Conservation (phyloP, 2,329 filamentous ascomycete genomes). For the Rutstroemia sp. region DNA sequence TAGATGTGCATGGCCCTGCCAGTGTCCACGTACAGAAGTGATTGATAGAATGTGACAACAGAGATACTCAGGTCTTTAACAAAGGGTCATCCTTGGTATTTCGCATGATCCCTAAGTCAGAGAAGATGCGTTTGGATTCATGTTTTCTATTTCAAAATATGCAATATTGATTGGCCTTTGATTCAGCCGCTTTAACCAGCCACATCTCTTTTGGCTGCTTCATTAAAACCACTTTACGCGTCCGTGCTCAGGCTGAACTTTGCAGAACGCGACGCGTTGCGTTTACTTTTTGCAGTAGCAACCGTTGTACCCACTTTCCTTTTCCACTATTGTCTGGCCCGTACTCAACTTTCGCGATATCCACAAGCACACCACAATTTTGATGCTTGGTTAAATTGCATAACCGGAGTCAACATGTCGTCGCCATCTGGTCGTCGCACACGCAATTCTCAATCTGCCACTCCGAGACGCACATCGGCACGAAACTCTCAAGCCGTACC, state of each 20-base stretch:
- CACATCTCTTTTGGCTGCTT: background rate
- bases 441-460: constrained; percentile 47
- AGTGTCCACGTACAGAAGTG: too few relatives aligned
- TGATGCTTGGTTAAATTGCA: background rate
- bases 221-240: constrained; percentile 7
- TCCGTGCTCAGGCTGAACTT: background rate
- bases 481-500: constrained; percentile 48
- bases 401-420: constrained; percentile 43
- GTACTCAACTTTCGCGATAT: background rate
- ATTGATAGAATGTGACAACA: too few relatives aligned
- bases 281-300: background rate
- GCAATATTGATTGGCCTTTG: too few relatives aligned
- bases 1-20: too few relatives aligned
- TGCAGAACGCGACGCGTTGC: background rate
- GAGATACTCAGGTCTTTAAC: too few relatives aligned
- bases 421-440: constrained; percentile 51
- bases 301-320: constrained; percentile 1
- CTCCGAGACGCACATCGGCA: constrained; percentile 50
- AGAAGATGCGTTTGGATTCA: too few relatives aligned
- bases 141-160: too few relatives aligned
- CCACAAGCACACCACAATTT: background rate
- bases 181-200: background rate
- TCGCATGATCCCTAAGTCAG: too few relatives aligned
- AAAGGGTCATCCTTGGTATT: too few relatives aligned
- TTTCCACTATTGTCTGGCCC: constrained; percentile 1